Evolutionary conservation across 306 rosid species (phyloP).

Genomic region (Psophocarpus tetragonolobus): DNA sequence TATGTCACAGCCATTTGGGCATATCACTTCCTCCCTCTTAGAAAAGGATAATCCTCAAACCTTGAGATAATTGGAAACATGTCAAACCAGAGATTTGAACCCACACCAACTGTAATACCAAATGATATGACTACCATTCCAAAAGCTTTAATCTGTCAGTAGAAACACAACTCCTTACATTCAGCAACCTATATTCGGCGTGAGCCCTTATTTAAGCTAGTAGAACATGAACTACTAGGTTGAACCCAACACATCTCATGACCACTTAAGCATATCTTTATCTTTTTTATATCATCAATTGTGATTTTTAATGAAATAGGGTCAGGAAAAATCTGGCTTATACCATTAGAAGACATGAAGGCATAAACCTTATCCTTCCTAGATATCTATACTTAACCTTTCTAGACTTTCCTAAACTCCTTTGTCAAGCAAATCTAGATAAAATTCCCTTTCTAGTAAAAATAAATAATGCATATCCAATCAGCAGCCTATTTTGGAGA

Average conservation of each 20-base stretch:
- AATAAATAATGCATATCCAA: background rate
- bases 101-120: background rate
- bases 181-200: background rate
- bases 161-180: background rate
- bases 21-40: background rate
- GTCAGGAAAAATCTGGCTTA: background rate
- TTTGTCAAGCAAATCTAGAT: background rate
- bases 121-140: background rate
- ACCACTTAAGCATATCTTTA: background rate
- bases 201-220: background rate
- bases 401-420: background rate
- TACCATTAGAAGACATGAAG: background rate
- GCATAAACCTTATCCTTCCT: background rate
- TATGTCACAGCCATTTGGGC: background rate
- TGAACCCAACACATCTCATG: background rate
- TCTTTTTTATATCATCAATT: background rate
- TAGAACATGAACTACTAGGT: no score
- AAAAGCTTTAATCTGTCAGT: background rate
- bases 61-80: background rate
- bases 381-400: background rate
- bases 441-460: background rate
- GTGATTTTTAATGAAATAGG: background rate
- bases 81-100: background rate
- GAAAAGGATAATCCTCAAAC: background rate
- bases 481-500: background rate